Base-by-base conservation (phyloP, 768 basidiomycete genomes). In the Auricularia sp. region DNA sequence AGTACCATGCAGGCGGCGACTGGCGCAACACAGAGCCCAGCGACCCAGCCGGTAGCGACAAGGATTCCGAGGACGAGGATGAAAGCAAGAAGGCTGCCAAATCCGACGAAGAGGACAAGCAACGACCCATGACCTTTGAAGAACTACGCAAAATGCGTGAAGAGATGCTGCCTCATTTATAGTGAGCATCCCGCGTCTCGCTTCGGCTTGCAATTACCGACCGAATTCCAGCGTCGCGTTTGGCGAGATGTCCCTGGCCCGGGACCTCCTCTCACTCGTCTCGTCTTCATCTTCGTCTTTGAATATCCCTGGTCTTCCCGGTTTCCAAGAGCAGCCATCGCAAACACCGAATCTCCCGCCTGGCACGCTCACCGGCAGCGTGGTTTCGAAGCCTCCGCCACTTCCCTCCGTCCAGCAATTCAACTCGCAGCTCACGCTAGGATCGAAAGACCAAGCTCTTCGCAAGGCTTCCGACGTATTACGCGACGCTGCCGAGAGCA, bases 391-490 rank as follows among this genome's bases (percentile, higher is more conserved):
- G 70, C 87, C 85, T 37, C 69, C 77, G n/a, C 77, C 84, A 4
- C 85, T 89, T 18, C 67, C 73, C 6, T 89, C 90, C 0, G 82
- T 91, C 1, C 82, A 85, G 63, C 83, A 86, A 2, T 89, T 90
- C 73, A 84, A 90, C 73, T 77, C 86, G 0, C 89, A 90, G 66
- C 74, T 91, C 5, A 79, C 82, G 5, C 81, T 90, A 58, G 90
- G 92, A 0, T 85, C 87, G 37, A 94, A 94, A 74, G 92, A 94
- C 65, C 85, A 87, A 71, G 84, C 90, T 0, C 74, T 94, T 39
- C 77, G 92, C 68, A 86, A 88, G 67, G 90, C 92, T 29, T 82
- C 89, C 0, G 78, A 80, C 64, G 76, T 92, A 1, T 88, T 92
- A 68, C 89, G 85, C 69, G 73, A 78, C 37, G 89, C 89, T 3